Base-by-base conservation (phyloP, 495 filamentous ascomycete species). In the Xanthoparmelia taractica region DNA sequence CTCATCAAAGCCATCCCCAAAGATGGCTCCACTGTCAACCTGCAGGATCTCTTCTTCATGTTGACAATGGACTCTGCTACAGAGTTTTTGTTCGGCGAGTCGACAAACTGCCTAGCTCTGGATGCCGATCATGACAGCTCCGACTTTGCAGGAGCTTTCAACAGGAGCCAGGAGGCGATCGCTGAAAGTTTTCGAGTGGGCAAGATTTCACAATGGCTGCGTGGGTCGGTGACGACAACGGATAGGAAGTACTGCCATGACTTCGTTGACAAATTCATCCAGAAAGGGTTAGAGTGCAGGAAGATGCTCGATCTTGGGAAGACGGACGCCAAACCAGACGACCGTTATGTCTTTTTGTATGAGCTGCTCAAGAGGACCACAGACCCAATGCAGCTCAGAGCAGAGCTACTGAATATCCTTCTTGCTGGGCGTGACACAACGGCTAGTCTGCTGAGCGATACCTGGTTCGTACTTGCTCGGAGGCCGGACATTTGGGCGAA, bases 61-160 rank as follows among this genome's bases (percentile, higher is more conserved):
- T 68, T 88, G 54, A 87, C 85, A 4, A 80, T 87, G 60, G 87
- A 89, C 71, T 82, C 79, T 0, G 84, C 85, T 4, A 88, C 85
- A 0, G 85, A 88, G 48, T 88, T 89, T 69, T 74, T 89, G 59
- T 85, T 86, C 61, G 84, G 84, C 25, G 78, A 84, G 65, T 82
- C 80, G 45, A 72, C 80, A 1, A 70, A 78, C 52, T 77, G 75
- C 36, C 72, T 83, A 66, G 61, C 63, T 11, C 64, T 68, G 4
- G 54, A 57, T 29, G 63, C 63, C 0, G 68, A 68, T 1, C 47
- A 62, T 60, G 78, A 60, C 2, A 50, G 63, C 63, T 7, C 58
- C 64, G 1, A 70, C 69, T 40, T 68, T 76, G 4, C 66, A 75
- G 67, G 77, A 2, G 78, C 79, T 15, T 84, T 82, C 67, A 77